Evolutionary conservation across 1,139 yeast genomes (phyloP), one percentile per base, ranked within the genome.

Genomic region (Hanseniaspora sp.): DNA sequence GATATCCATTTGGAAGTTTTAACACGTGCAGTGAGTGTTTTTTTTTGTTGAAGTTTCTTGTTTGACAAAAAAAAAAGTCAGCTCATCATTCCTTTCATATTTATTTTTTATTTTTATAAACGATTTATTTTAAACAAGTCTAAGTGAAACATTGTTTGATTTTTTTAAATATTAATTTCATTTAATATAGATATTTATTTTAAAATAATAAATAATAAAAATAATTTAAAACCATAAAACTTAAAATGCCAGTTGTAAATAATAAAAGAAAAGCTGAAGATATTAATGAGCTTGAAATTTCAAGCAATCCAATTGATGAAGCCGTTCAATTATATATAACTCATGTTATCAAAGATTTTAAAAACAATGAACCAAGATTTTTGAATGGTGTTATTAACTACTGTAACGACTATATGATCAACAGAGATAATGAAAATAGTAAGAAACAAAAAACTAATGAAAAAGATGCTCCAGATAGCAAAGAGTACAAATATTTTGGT

Each of bases 301-400:
- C 28, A 7, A 3, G 17, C 15, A 53, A 46, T 29, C 55, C 55
- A 13, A 41, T 46, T 17, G 52, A 46, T 12, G 55, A 53, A 35
- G 47, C 30, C n/a, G 29, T 46, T 23, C 48, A 53, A 35, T 17
- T 51, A 46, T 88, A 86, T 84, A 69, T 69, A 34, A 79, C 84
- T 1, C 83, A 77, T 66, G 62, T 66, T 48, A 63, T 72, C 46
- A 48, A 46, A 7, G 59, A 65, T 5, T 74, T 83, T 3, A 80
- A 77, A 17, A 76, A 77, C 59, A 82, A 79, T 33, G 78, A 76
- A 59, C 87, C 77, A 65, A 70, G 76, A 58, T 77, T 87, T 42
- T 70, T 88, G 53, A 85, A 88, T 62, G 97, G 96, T 33, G 76
- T 92, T 5, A 78, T 92, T 23, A 96, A 92, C 63, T 97, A 92